These are phyloP conservation scores for Ophiostoma novo-ulmi DNA, from an alignment of 2,329 filamentous ascomycete species.

Conservation along the genomic window DNA sequence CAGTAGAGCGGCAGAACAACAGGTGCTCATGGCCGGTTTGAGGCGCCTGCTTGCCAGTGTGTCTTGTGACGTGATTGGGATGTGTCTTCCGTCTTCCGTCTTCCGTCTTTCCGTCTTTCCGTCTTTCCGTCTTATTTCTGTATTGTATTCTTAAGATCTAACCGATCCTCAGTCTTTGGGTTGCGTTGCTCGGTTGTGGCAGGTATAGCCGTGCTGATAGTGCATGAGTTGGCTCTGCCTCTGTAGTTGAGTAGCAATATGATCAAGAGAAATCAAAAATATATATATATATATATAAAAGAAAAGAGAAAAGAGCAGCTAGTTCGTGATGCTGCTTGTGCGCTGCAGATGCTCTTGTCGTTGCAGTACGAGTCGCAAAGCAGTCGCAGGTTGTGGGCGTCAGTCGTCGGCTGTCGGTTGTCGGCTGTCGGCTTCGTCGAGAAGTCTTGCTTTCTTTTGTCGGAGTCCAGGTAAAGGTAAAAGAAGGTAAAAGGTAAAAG, in stretches of 20 bases:
- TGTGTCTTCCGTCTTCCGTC: not conserved
- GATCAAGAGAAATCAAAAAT: no score
- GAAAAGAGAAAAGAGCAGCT: not conserved
- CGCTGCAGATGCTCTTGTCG: no score
- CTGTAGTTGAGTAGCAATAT: no score
- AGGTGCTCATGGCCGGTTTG: slow-evolving; percentile 24
- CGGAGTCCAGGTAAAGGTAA: no score
- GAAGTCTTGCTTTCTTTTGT: no score
- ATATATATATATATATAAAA: no score
- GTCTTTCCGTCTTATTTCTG: not conserved
- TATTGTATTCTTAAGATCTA: not conserved
- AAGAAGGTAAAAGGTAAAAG: no score
- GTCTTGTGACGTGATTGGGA: not conserved
- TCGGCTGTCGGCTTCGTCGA: no score
- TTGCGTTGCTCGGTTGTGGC: not conserved
- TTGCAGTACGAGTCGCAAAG: no score
- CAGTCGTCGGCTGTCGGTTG: no score
- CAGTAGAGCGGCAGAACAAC: slow-evolving; percentile 17
- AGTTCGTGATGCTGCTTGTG: no score
- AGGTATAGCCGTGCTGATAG: not conserved
- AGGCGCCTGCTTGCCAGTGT: slow-evolving; percentile 12
- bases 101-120: not conserved
- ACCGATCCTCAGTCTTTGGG: not conserved
- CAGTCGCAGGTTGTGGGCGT: not conserved
- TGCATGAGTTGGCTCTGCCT: not conserved